Conservation (phyloP, 1,284 basidiomycete species). For the Dichomitus squalens region DNA sequence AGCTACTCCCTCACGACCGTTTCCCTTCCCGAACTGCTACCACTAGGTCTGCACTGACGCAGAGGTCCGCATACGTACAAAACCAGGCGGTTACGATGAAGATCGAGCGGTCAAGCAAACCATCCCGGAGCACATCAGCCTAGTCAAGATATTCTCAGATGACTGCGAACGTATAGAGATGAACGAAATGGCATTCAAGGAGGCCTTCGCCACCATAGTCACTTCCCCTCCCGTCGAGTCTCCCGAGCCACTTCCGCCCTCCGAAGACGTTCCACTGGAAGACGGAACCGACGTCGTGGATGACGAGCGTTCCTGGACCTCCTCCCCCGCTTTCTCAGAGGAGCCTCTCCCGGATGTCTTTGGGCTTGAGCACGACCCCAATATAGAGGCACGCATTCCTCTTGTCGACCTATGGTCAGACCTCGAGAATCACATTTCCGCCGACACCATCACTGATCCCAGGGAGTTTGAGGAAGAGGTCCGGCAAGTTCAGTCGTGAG, state of each 20-base stretch:
- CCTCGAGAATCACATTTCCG: conserved; percentile 5
- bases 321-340: neutral
- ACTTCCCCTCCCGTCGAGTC: too few relatives aligned
- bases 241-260: too few relatives aligned
- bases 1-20: neutral
- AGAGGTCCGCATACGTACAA: neutral
- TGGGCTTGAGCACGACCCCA: conserved; percentile 1
- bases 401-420: conserved; percentile 18
- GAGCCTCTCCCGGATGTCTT: neutral
- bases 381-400: conserved; percentile 2
- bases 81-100: neutral
- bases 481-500: too few relatives aligned
- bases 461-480: too few relatives aligned
- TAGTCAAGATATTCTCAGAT: neutral
- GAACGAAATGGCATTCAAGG: too few relatives aligned
- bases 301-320: too few relatives aligned
- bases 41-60: conserved; percentile 4
- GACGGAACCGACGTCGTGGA: too few relatives aligned
- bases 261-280: too few relatives aligned
- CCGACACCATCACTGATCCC: conserved; percentile 1
- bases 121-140: neutral
- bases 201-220: neutral
- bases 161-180: neutral
- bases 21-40: conserved; percentile 8
- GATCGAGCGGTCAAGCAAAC: neutral